These are phyloP conservation scores for Penicillium sp. DNA, from an alignment of 2,329 filamentous ascomycete genomes.

Conservation along the genomic window DNA sequence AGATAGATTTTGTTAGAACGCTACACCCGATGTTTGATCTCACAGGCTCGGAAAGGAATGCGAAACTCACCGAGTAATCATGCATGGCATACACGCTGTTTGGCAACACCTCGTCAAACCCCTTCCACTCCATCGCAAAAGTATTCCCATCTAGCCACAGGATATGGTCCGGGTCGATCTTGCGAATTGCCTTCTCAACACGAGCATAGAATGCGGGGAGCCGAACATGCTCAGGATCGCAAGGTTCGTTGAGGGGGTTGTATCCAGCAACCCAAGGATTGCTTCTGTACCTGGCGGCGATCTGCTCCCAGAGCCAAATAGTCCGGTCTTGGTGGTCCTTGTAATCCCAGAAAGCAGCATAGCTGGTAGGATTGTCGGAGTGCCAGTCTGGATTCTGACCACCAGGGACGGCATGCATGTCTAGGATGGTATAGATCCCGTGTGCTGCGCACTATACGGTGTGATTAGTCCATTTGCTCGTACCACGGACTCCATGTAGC, in stretches of 20 bases:
- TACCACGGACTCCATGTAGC: not conserved
- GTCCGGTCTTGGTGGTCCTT: constrained; percentile 51
- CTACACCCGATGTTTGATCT: not conserved
- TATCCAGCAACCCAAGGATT: constrained; percentile 52
- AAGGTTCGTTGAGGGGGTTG: constrained; percentile 53
- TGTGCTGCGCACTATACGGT: constrained; percentile 40
- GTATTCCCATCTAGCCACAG: constrained; percentile 47
- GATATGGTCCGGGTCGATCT: constrained; percentile 47
- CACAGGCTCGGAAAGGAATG: not conserved
- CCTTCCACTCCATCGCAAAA: constrained; percentile 45
- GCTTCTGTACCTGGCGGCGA: constrained; percentile 44
- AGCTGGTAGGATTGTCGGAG: constrained; percentile 45
- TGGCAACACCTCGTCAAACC: constrained; percentile 43
- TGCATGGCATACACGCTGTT: constrained; percentile 48
- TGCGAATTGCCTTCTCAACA: constrained; percentile 46
- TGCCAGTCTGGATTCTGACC: constrained; percentile 54
- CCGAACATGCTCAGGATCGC: constrained; percentile 46
- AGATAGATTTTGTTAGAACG: not conserved
- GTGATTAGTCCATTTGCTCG: not conserved
- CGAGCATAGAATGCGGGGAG: constrained; percentile 48
- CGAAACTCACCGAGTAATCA: constrained; percentile 36
- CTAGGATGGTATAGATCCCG: constrained; percentile 51
- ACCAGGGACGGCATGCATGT: constrained; percentile 50
- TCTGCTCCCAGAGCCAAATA: constrained; percentile 49
- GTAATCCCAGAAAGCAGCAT: constrained; percentile 51